Conservation (phyloP, 1,139 yeast species). For the Suhomyces bokatorum region DNA sequence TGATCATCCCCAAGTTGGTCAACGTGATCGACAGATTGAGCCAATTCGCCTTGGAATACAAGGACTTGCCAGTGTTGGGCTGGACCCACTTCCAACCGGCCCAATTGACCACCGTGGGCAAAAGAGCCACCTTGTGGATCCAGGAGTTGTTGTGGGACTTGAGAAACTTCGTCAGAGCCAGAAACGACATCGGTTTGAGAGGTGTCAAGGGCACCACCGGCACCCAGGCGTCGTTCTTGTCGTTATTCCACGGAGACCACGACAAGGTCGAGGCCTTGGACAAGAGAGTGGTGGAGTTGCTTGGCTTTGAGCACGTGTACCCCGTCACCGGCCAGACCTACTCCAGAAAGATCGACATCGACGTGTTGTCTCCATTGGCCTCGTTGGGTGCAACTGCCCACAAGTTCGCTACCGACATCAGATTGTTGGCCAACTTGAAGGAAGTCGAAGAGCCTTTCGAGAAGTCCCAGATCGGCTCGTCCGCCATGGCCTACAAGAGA, state of each 20-base stretch:
- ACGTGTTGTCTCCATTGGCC: slow-evolving; percentile 87
- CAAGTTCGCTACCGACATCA: slow-evolving; percentile 95
- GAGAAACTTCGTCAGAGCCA: slow-evolving; percentile 92
- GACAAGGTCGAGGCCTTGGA: slow-evolving; percentile 93
- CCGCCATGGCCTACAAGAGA: slow-evolving; percentile 99
- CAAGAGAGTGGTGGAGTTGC: slow-evolving; percentile 84
- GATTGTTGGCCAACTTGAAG: slow-evolving; percentile 93
- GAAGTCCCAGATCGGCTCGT: slow-evolving; percentile 94
- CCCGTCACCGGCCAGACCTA: slow-evolving; percentile 99
- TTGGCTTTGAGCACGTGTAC: slow-evolving; percentile 92
- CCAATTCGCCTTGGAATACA: slow-evolving; percentile 84
- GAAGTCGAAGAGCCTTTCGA: slow-evolving; percentile 99
- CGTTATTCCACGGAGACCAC: slow-evolving; percentile 95
- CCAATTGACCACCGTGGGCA: slow-evolving; percentile 97
- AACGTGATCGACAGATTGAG: slow-evolving; percentile 91
- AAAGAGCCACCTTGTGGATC: slow-evolving; percentile 96
- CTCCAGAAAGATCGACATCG: slow-evolving; percentile 96
- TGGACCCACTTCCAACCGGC: slow-evolving; percentile 99
- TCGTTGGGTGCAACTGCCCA: slow-evolving; percentile 97
- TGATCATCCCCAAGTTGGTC: slow-evolving; percentile 90
- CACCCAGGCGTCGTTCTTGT: slow-evolving; percentile 94
- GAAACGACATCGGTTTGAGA: slow-evolving; percentile 93
- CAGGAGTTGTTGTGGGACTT: slow-evolving; percentile 98
- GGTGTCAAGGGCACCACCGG: slow-evolving; percentile 99
- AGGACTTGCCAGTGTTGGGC: slow-evolving; percentile 95